These are phyloP conservation scores for Tothia fuscella DNA, from an alignment of 2,329 filamentous ascomycete genomes.

Conservation along the genomic window DNA sequence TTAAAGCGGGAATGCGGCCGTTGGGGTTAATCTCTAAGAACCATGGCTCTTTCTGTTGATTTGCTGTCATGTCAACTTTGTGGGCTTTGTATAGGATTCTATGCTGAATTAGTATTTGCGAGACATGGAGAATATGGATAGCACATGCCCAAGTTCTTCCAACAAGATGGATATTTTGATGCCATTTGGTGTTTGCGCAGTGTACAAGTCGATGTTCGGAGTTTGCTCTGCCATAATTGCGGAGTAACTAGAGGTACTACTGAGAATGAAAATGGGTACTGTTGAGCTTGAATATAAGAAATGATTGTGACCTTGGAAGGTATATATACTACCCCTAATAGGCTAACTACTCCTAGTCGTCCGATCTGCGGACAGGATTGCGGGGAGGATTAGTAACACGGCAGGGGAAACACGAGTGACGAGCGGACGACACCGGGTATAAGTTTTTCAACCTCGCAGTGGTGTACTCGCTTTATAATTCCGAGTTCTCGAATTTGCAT, in stretches of 20 bases:
- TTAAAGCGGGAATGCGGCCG: constrained; percentile 31
- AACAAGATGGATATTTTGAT: constrained; percentile 34
- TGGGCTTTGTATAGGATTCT: constrained; percentile 32
- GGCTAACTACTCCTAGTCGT: no score
- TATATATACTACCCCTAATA: no score
- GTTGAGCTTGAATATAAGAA: no score
- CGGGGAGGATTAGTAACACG: constrained; percentile 5
- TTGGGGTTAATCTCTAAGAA: constrained; percentile 32
- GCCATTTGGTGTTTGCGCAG: constrained; percentile 43
- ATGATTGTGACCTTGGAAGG: no score
- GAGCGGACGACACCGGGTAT: no score
- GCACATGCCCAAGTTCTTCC: constrained; percentile 48
- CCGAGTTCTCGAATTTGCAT: no score
- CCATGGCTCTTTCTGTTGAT: constrained; percentile 23
- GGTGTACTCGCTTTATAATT: no score
- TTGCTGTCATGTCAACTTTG: constrained; percentile 45
- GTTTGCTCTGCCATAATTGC: constrained; percentile 10
- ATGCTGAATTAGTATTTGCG: neutral
- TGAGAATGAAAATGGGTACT: no score
- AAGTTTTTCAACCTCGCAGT: no score
- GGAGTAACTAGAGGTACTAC: no score
- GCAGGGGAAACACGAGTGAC: no score
- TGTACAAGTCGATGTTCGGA: constrained; percentile 70
- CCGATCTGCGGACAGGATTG: neutral
- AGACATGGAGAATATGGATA: constrained; percentile 68